A percentile compares a stretch with the other conserved stretches of the same genome.
phyloP scores from a whole-genome alignment of 345 rosid species.

The Cardamine occulta region DNA sequence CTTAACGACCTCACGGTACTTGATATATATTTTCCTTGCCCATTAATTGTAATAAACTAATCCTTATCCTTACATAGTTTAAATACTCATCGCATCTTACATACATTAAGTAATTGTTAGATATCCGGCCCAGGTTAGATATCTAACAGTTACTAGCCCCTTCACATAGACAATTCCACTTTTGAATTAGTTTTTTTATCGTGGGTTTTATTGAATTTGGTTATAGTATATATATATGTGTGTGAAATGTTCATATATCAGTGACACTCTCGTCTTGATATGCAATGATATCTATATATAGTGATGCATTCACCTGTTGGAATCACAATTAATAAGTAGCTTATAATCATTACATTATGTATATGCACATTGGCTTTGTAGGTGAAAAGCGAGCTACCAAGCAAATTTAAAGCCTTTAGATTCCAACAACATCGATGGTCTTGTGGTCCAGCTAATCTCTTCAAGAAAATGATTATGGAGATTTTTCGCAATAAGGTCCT shows the following conservation, averaged over 20 bases:
- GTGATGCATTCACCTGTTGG: neutral
- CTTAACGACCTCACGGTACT: slow-evolving; percentile 84
- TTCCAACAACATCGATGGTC: slow-evolving; percentile 73
- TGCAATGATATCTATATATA: neutral
- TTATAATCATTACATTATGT: slow-evolving; percentile 1
- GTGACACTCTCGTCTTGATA: slow-evolving; percentile 5
- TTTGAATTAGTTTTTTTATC: too few species aligned
- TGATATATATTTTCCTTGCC: neutral
- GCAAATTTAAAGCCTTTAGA: slow-evolving; percentile 55
- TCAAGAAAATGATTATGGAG: slow-evolving; percentile 57
- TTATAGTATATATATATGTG: neutral
- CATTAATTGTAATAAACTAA: neutral
- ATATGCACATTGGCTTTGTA: slow-evolving; percentile 26
- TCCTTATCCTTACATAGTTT: neutral
- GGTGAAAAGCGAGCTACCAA: slow-evolving; percentile 69
- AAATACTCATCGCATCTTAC: neutral
- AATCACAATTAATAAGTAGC: neutral
- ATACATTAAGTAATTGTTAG: neutral
- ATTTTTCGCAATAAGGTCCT: slow-evolving; percentile 54
- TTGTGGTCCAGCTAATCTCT: slow-evolving; percentile 69
- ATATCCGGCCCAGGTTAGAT: neutral
- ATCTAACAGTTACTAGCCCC: too few species aligned
- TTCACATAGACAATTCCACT: too few species aligned
- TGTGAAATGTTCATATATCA: neutral
- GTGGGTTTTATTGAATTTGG: too few species aligned